A percentile compares a stretch with the other conserved stretches of the same genome.
Conservation (phyloP, 768 basidiomycete species). For the Xerocomellus intermedius region DNA sequence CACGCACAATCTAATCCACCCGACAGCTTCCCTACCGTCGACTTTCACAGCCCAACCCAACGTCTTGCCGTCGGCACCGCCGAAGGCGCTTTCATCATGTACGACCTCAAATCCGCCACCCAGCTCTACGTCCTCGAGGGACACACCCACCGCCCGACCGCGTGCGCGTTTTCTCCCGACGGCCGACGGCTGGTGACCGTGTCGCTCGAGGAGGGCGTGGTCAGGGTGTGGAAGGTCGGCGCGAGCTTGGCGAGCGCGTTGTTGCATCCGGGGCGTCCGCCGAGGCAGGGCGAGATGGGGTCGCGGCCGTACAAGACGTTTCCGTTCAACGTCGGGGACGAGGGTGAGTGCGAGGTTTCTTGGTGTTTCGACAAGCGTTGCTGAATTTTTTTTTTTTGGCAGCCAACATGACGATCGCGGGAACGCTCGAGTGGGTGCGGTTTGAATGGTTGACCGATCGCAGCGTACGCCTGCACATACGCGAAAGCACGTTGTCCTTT, state of each 20-base stretch:
- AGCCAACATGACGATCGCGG: slow-evolving; percentile 60
- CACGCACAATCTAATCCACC: neutral
- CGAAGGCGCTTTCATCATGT: slow-evolving; percentile 94
- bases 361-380: neutral
- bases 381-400: neutral
- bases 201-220: slow-evolving; percentile 79
- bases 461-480: slow-evolving; percentile 78
- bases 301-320: slow-evolving; percentile 87
- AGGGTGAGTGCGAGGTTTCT: slow-evolving; percentile 50
- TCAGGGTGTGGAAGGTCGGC: slow-evolving; percentile 96
- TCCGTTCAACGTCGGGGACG: slow-evolving; percentile 79
- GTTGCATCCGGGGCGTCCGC: slow-evolving; percentile 88
- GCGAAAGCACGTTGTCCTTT: slow-evolving; percentile 82
- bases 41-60: slow-evolving; percentile 86
- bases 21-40: slow-evolving; percentile 84
- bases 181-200: slow-evolving; percentile 86
- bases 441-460: slow-evolving; percentile 88
- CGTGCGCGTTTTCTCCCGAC: slow-evolving; percentile 91
- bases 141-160: slow-evolving; percentile 77
- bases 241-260: slow-evolving; percentile 77
- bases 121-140: slow-evolving; percentile 93
- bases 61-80: slow-evolving; percentile 90
- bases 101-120: slow-evolving; percentile 94
- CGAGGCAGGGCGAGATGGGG: slow-evolving; percentile 80
- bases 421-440: slow-evolving; percentile 65